Conservation (phyloP, 441 rosid genomes). For the Daphne laureola region DNA sequence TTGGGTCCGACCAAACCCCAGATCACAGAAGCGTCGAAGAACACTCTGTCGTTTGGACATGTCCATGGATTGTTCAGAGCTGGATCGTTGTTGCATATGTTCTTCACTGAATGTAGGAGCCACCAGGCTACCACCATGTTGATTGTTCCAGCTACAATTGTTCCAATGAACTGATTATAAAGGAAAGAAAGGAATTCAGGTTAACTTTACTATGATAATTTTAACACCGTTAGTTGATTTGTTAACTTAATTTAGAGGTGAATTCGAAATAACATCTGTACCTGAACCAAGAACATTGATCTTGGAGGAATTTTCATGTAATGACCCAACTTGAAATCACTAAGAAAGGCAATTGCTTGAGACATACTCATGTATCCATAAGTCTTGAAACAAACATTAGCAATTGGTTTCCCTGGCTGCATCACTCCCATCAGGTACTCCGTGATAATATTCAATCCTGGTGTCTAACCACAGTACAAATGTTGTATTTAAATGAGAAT, state of each 20-base stretch:
- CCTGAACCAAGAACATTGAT: conserved; percentile 59
- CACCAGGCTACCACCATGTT: conserved; percentile 37
- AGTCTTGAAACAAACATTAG: conserved; percentile 56
- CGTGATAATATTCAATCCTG: conserved; percentile 50
- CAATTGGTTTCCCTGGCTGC: conserved; percentile 46
- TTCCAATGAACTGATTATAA: conserved; percentile 36
- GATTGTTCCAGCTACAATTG: conserved; percentile 40
- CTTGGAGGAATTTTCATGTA: conserved; percentile 71
- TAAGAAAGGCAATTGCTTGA: conserved; percentile 48
- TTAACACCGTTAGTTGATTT: too few species aligned
- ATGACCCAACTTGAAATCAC: conserved; percentile 58
- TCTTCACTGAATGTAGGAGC: conserved; percentile 26
- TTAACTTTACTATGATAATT: too few species aligned
- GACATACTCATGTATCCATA: conserved; percentile 63
- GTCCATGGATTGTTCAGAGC: conserved; percentile 38
- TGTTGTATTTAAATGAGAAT: too few species aligned
- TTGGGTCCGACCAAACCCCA: conserved; percentile 52
- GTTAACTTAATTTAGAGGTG: too few species aligned
- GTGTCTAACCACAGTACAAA: conserved; percentile 23
- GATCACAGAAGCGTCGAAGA: conserved; percentile 47
- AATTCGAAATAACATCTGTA: conserved; percentile 4
- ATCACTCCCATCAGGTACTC: conserved; percentile 45
- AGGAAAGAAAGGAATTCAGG: not conserved
- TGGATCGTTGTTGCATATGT: conserved; percentile 35
- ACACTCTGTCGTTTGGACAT: conserved; percentile 40